Base-by-base conservation (phyloP, 176 grass and related monocot species). In the Secale cereale region DNA sequence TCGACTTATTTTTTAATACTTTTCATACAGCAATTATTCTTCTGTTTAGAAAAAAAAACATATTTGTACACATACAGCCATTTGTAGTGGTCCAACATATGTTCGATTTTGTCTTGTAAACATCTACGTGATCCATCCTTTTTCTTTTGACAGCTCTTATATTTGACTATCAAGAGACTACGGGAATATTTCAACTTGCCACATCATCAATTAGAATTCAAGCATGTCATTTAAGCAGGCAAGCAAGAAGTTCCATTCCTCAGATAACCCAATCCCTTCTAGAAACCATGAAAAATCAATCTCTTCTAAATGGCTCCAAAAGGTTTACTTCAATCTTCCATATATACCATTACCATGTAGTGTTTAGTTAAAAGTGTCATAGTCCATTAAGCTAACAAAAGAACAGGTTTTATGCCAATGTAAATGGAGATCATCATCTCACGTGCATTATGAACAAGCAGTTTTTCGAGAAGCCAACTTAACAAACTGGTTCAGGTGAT, bases 121-220 rank as follows among this genome's bases (percentile, higher is more conserved):
- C 23, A 46, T 52, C 15, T 52, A 19, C 4, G 0, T 50, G 46
- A 1, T 50, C 3, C 46, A 17, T 52, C 4, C 19, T 52, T 52
- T 52, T 2, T 52, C 6, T 52, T 5, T 17, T 54, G 17, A 20
- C 50, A 54, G 0, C 17, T 20, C 50, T 8, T 7, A 54, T 50
- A 20, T 56, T 22, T 22, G 29, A 73, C 43, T 74, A 74, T 35
- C 25, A 59, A 29, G n/a, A 61, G 54, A 82, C 4, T 8, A 66
- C 23, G 27, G 46, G 28, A 35, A 29, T 62, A 69, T n/a, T 52
- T 79, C 43, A 79, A 79, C 65, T 37, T n/a, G 4, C 39, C 19
- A 78, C 28, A 79, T 40, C 81, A 72, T 16, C 52, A 70, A 70
- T 71, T 40, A 73, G 6, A 88, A 73, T 32, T 37, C 39, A 64